These are phyloP conservation scores for Phoenix dactylifera DNA, from an alignment of 176 grass and related monocot genomes.

Conservation along the genomic window DNA sequence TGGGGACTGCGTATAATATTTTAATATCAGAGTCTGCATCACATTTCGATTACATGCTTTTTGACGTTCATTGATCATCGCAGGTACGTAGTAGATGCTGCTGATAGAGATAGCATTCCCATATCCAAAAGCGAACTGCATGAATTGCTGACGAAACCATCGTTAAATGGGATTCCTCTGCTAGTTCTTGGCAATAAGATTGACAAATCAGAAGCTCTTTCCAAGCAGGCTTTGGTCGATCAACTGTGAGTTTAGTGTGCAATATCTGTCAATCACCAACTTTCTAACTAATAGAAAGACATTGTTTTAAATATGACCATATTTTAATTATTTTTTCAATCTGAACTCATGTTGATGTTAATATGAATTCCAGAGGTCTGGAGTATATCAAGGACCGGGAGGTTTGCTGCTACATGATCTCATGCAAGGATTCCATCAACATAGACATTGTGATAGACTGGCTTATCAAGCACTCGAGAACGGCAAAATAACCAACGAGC, in stretches of 20 bases:
- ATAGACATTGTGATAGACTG: slow-evolving; percentile 92
- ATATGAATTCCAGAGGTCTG: slow-evolving; percentile 41
- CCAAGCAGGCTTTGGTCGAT: slow-evolving; percentile 76
- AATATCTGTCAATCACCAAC: no score
- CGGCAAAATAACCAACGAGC: slow-evolving; percentile 34
- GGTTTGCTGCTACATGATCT: slow-evolving; percentile 95
- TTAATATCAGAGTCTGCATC: no score
- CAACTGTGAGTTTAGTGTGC: slow-evolving; percentile 56
- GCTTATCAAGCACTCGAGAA: slow-evolving; percentile 98
- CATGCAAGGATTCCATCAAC: slow-evolving; percentile 96
- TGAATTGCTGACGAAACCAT: slow-evolving; percentile 77
- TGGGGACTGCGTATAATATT: no score
- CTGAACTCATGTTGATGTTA: no score
- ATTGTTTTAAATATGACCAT: no score
- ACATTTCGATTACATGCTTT: no score
- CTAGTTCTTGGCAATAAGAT: slow-evolving; percentile 98
- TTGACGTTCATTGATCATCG: not conserved
- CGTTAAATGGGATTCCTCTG: slow-evolving; percentile 77
- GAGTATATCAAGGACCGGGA: slow-evolving; percentile 77
- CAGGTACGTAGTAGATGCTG: slow-evolving; percentile 89
- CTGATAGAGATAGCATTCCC: slow-evolving; percentile 77
- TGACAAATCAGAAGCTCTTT: slow-evolving; percentile 93
- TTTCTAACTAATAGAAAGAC: no score
- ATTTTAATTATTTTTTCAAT: no score
- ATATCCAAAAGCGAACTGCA: slow-evolving; percentile 93